These are phyloP conservation scores for Scedosporium minutisporum DNA, from an alignment of 2,329 filamentous ascomycete species.

Conservation along the genomic window DNA sequence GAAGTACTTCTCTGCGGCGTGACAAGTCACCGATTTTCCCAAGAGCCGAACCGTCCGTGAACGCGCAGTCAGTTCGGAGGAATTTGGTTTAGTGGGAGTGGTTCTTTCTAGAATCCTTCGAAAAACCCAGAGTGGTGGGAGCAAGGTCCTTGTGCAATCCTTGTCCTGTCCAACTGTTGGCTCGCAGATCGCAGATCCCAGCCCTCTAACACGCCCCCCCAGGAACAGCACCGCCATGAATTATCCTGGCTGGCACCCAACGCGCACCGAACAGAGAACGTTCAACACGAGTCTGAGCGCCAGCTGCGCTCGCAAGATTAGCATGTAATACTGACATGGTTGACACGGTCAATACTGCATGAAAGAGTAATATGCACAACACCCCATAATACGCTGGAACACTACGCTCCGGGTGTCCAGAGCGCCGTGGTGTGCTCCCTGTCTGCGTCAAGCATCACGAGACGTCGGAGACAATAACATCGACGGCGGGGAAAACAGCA, in stretches of 20 bases:
- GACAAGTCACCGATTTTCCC: neutral
- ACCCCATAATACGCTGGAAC: neutral
- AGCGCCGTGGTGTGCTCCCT: neutral
- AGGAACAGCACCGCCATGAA: neutral
- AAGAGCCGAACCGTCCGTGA: neutral
- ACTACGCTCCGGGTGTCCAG: neutral
- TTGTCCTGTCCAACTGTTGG: neutral
- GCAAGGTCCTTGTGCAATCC: neutral
- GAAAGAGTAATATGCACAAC: neutral
- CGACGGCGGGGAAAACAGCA: too few species aligned
- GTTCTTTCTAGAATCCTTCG: slow-evolving; percentile 4
- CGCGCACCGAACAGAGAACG: neutral
- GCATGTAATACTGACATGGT: neutral
- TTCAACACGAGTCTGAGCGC: neutral
- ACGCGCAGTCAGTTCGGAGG: neutral
- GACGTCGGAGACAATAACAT: too few species aligned
- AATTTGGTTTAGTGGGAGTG: neutral
- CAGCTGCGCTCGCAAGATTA: neutral
- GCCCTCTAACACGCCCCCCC: neutral
- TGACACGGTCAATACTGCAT: neutral
- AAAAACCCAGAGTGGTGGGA: neutral
- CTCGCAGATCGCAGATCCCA: neutral
- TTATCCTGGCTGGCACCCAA: neutral
- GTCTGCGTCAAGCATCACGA: too few species aligned
- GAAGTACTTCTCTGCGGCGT: neutral